Base-by-base conservation (phyloP, 202 grass and related monocot species). In the Saccharum hybrid region DNA sequence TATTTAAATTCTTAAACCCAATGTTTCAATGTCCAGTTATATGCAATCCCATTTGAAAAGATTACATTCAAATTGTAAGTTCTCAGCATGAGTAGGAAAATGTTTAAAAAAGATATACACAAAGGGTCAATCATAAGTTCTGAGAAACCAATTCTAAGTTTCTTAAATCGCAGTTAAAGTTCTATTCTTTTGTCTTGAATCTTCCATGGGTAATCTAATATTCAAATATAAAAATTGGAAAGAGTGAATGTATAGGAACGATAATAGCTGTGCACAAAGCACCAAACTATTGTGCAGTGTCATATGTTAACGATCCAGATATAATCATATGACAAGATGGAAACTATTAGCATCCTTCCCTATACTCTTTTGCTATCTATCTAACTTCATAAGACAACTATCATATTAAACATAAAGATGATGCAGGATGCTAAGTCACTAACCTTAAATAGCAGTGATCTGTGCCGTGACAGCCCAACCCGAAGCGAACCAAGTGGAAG, bases 361-460 rank as follows among this genome's bases (percentile, higher is more conserved):
- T 60, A 51, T 54, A 40, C 21, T 21, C 5, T 21, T 37, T 46
- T 85, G 31, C 31, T 66, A 46, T 61, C 31, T 66, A 46, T 61
- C 37, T 75, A 68, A 65, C 57, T 64, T 19, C 36, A 41, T 45
- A 57, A 11, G 67, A 67, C 19, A 66, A 71, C 8, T 71, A n/a
- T 31, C 14, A 76, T 18, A 76, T 59, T 41, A 74, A 78, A 66
- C 6, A 39, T 31, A 63, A 1, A 15, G 13, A 10, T 42, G 23
- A 14, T 38, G 64, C 59, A 81, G 4, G 64, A 39, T n/a, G 2
- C 28, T 12, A 19, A 33, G 46, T 51, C 19, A 73, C 80, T 81
- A 89, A 98, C 96, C 96, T 96, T 99, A 84, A 99, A 99, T 19
- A 99, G 96, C 42, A 99, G 90, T 42, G 96, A 89, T 80, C 96